Evolutionary conservation across 1,284 basidiomycete species (phyloP), one percentile per base, ranked within the genome.

Genomic region (Ganoderma lucidum): DNA sequence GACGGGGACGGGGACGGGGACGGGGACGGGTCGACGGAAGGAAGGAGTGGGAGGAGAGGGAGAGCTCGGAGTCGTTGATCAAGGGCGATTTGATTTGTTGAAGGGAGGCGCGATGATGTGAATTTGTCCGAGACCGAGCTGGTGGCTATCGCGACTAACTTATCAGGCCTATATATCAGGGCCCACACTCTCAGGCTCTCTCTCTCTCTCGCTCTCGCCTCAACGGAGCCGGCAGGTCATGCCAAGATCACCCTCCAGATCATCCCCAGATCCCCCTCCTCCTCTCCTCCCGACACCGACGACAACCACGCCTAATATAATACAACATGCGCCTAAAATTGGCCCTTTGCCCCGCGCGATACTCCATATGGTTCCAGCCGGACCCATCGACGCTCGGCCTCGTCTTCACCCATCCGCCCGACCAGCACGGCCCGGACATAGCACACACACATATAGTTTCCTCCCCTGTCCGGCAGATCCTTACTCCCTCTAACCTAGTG

Each of bases 21-120:
- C 30, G 69, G 48, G 61, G 67, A 67, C 39, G 70, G 66, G 70
- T 44, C 63, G 51, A 14, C 9, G 63, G 62, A 48, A n/a, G 67
- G 61, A 66, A 66, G 41, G 70, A 67, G 70, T 42, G 65, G 48
- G 41, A 30, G 55, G 44, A 63, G n/a, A 37, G 69, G 67, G 55
- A 64, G 67, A 68, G 61, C 53, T 39, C 64, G 45, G 23, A 23
- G 44, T 69, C 63, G 66, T 69, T 70, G 72, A 73, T 66, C 70
- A 70, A 71, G 68, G 58, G 63, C 72, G 70, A 73, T 73, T 73
- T 66, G 70, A 73, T 73, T 73, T 66, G 67, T 63, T 63, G 68
- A 2, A 35, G 19, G 58, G 17, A 23, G 60, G 64, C 35, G 60
- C 58, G 59, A 66, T 69, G 72, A 73, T 71, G 72, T 67, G 67